Base-by-base conservation (phyloP, 2,329 filamentous ascomycete species). In the Hypoxylon sp. region DNA sequence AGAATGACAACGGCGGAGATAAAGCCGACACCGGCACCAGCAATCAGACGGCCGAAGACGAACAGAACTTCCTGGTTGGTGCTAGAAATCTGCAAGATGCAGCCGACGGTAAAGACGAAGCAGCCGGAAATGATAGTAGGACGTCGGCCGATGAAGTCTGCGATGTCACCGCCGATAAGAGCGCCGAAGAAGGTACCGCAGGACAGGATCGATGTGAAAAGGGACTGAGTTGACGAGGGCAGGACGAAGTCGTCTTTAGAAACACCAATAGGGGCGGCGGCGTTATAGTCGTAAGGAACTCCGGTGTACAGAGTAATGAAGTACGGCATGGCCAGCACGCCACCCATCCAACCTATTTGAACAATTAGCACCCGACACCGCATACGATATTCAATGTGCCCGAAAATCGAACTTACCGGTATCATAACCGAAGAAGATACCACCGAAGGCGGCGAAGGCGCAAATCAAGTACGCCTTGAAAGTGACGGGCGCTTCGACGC, bases 381-480 rank as follows among this genome's bases (percentile, higher is more conserved):
- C 3, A 19, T 11, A 41, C 4, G 37, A 7, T 32, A 24, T 26
- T 26, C 24, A 7, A 26, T 2, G 5, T 5, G 2, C 11, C 44
- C 3, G 41, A 20, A 11, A 15, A 22, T 56, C 3, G 47, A 51
- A 41, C 71, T 71, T 68, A 70, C 90, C 91, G 43, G 89, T 91
- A 73, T 93, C 91, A 78, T 91, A 93, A 51, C 91, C 91, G 78
- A 92, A 91, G 81, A 92, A 90, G 79, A 92, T 90, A 77, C 87
- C 89, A 72, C 89, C 89, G 64, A 91, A 90, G 32, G 88, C 87
- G 63, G 89, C 89, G 68, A 91, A 91, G 68, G 87, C 88, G 77
- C 88, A 91, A 74, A 91, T 85, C 52, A 89, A 65, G 76, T 91
- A 91, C 58, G 88, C 88, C 81, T 89, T 88, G 78, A 86, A 79